These are phyloP conservation scores for Myxozyma udenii DNA, from an alignment of 805 yeast species.

Conservation along the genomic window DNA sequence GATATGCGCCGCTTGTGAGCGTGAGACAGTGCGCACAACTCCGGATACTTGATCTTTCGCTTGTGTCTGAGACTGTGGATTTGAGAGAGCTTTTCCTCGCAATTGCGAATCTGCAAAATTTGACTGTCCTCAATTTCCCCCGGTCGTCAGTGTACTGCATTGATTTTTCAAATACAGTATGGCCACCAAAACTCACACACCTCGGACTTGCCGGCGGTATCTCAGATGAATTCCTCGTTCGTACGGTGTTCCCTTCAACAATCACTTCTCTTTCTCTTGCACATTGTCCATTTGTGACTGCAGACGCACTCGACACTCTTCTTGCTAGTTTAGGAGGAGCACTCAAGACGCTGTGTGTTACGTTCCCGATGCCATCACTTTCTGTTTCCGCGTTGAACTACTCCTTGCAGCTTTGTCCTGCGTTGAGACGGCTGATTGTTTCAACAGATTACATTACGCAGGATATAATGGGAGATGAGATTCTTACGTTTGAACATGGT, in stretches of 20 bases:
- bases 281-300: constrained; percentile 78
- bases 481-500: constrained; percentile 45
- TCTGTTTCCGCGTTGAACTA: constrained; percentile 67
- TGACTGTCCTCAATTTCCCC: constrained; percentile 82
- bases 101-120: constrained; percentile 55
- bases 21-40: constrained; percentile 66
- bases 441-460: constrained; percentile 75
- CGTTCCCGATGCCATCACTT: constrained; percentile 86
- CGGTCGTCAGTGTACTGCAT: constrained; percentile 74
- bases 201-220: constrained; percentile 86
- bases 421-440: constrained; percentile 57
- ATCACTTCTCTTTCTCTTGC: constrained; percentile 73
- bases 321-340: constrained; percentile 63
- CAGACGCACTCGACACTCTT: constrained; percentile 60
- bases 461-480: constrained; percentile 41
- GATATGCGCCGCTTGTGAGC: constrained; percentile 82
- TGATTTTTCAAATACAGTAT: constrained; percentile 46
- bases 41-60: constrained; percentile 66
- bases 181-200: constrained; percentile 79
- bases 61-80: constrained; percentile 88
- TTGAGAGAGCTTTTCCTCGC: constrained; percentile 74
- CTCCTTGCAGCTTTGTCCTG: constrained; percentile 73
- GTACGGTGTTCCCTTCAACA: constrained; percentile 68
- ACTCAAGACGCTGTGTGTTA: constrained; percentile 60
- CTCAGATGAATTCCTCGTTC: constrained; percentile 69